Conservation (phyloP, 768 basidiomycete genomes). For the Tulasnella sp. region DNA sequence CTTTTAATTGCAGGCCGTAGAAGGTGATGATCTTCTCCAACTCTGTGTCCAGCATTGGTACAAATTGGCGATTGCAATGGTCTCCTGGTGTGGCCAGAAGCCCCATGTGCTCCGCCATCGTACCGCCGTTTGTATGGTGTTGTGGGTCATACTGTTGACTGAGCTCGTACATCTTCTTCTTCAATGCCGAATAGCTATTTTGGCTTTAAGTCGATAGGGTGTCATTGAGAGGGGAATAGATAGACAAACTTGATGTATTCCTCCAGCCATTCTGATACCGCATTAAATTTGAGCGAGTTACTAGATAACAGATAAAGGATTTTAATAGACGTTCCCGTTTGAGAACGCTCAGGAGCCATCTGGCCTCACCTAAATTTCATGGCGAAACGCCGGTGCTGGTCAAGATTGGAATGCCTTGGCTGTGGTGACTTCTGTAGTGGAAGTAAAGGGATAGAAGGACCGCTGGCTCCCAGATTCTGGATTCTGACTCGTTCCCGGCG, state of each 20-base stretch:
- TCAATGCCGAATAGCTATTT: conserved; percentile 83
- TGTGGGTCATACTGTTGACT: conserved; percentile 49
- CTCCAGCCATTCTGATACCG: conserved; percentile 86
- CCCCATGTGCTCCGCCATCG: conserved; percentile 49
- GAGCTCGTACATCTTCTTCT: conserved; percentile 74
- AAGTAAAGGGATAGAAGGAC: neutral
- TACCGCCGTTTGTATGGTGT: conserved; percentile 38
- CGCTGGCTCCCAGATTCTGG: neutral
- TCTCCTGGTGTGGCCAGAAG: conserved; percentile 36
- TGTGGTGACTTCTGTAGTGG: neutral
- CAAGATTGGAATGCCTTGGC: neutral
- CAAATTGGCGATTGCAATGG: conserved; percentile 37
- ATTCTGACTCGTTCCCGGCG: neutral
- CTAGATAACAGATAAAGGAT: conserved; percentile 21
- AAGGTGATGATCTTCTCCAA: conserved; percentile 69
- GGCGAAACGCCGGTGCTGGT: neutral
- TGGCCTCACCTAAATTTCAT: conserved; percentile 20
- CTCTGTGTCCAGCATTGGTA: conserved; percentile 68
- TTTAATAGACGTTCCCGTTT: neutral
- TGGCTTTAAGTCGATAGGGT: conserved; percentile 11
- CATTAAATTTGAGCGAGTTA: conserved; percentile 75
- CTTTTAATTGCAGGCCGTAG: conserved; percentile 65
- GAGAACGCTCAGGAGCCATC: neutral
- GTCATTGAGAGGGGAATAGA: neutral
- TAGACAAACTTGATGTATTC: conserved; percentile 74